phyloP scores from a whole-genome alignment of 2,329 filamentous ascomycete genomes.

The Diaporthe batatas region DNA sequence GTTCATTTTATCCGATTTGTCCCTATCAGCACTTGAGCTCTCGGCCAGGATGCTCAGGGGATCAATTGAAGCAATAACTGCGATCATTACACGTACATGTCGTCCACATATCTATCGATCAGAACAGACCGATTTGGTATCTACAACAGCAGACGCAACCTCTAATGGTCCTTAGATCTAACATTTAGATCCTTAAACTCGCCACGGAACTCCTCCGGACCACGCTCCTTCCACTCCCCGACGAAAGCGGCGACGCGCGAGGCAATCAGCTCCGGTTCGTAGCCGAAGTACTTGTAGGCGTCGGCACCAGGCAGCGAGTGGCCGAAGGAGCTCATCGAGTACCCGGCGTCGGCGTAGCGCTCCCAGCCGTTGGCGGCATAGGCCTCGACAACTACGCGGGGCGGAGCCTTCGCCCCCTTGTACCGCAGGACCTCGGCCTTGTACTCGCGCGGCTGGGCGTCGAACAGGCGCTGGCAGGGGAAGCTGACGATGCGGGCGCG shows the following conservation, averaged over 20 bases:
- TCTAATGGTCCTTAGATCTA: background rate
- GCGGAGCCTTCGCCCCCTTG: constrained; percentile 49
- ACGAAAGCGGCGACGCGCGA: constrained; percentile 18
- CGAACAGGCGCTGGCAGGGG: constrained; percentile 55
- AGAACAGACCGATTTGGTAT: background rate
- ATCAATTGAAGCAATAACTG: background rate
- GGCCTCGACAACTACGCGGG: constrained; percentile 63
- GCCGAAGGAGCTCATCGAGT: constrained; percentile 63
- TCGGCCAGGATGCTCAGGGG: background rate
- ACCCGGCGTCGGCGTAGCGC: constrained; percentile 65
- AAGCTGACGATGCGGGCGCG: constrained; percentile 53
- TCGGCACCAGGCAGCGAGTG: constrained; percentile 63
- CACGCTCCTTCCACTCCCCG: constrained; percentile 31
- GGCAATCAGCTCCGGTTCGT: constrained; percentile 59
- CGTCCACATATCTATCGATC: background rate
- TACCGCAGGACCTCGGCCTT: constrained; percentile 55
- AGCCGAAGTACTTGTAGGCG: constrained; percentile 67
- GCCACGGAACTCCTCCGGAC: constrained; percentile 4
- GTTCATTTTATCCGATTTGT: background rate
- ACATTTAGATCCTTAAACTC: constrained; percentile 29
- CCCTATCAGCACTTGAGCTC: background rate
- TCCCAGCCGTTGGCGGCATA: constrained; percentile 68
- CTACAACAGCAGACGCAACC: constrained; percentile 3
- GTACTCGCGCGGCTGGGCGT: constrained; percentile 51
- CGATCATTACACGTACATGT: background rate